A percentile compares a stretch with the other conserved stretches of the same genome.
Evolutionary conservation across 1,139 yeast species (phyloP).

Genomic region (Casaregolazyma lundiana): DNA sequence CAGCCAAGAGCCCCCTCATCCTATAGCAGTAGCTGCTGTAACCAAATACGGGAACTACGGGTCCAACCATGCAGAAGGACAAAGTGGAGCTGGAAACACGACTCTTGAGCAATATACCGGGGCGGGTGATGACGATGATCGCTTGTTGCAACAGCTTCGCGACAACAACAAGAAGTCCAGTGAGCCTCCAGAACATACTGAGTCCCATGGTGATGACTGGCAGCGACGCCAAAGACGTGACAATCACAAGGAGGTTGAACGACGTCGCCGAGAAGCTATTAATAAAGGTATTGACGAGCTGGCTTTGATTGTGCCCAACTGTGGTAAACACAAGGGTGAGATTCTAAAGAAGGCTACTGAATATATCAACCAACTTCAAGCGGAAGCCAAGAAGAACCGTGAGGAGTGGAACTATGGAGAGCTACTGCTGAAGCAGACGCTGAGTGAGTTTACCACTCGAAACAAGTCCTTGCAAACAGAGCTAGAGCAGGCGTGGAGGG

Average conservation of each 20-base stretch:
- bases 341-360: constrained; percentile 84
- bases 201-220: constrained; percentile 76
- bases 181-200: constrained; percentile 26
- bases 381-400: constrained; percentile 59
- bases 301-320: constrained; percentile 76
- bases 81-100: neutral
- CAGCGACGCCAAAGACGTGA: constrained; percentile 68
- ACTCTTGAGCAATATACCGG: neutral
- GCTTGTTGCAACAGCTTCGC: constrained; percentile 7
- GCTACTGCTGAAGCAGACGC: constrained; percentile 84
- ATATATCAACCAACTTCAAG: constrained; percentile 77
- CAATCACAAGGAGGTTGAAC: constrained; percentile 95
- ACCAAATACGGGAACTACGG: constrained; percentile 1
- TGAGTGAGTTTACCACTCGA: constrained; percentile 68
- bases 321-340: constrained; percentile 89
- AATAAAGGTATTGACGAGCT: constrained; percentile 84
- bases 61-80: neutral
- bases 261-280: constrained; percentile 90
- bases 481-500: constrained; percentile 88
- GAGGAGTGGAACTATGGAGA: constrained; percentile 95
- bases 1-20: neutral
- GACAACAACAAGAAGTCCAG: constrained; percentile 3
- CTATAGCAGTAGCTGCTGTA: constrained; percentile 1
- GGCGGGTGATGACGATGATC: constrained; percentile 6
- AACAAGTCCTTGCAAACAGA: constrained; percentile 78